These are phyloP conservation scores for Luvunga scandens DNA, from an alignment of 345 rosid species.

Conservation along the genomic window DNA sequence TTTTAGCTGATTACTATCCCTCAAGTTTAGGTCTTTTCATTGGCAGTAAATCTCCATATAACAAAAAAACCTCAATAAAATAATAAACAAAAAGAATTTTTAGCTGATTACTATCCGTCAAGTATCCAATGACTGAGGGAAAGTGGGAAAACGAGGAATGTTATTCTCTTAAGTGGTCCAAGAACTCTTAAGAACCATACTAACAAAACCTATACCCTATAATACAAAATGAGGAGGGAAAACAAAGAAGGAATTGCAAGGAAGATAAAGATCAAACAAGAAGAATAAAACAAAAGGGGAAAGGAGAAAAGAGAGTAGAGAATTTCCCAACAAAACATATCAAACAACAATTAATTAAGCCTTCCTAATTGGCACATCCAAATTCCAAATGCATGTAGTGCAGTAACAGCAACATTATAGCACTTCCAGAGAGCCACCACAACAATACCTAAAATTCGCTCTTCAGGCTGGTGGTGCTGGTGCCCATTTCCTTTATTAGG, in stretches of 20 bases:
- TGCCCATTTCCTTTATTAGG: neutral
- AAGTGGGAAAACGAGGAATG: neutral
- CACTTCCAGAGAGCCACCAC: neutral
- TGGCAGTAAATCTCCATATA: neutral
- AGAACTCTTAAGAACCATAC: neutral
- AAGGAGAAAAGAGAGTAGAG: neutral
- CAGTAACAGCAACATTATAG: neutral
- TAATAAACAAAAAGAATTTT: too few species aligned
- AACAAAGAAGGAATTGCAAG: neutral
- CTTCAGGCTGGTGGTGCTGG: neutral
- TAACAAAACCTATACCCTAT: neutral
- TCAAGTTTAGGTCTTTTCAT: neutral
- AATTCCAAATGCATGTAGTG: neutral
- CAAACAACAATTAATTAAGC: neutral
- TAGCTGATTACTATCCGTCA: neutral
- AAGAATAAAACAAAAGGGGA: neutral
- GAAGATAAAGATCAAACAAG: neutral
- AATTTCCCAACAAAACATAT: neutral
- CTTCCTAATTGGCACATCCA: neutral
- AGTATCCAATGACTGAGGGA: neutral
- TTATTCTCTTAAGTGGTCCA: neutral
- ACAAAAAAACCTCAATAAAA: neutral
- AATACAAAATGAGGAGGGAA: neutral
- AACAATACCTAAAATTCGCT: neutral
- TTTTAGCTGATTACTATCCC: too few species aligned